Conservation (phyloP, 345 rosid genomes). For the Eucalyptus regnans region DNA sequence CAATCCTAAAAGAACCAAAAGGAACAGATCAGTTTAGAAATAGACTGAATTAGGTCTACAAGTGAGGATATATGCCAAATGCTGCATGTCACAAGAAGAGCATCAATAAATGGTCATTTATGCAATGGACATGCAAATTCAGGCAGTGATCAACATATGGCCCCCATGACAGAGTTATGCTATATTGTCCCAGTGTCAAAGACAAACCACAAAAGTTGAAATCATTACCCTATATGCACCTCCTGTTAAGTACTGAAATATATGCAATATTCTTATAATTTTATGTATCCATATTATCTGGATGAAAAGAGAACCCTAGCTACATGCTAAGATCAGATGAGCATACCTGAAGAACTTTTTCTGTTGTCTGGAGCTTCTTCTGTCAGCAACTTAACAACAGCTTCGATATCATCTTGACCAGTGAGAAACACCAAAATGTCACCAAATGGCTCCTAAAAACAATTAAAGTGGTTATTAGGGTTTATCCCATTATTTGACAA, state of each 20-base stretch:
- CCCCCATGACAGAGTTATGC: not conserved
- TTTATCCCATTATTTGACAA: not conserved
- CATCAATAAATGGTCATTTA: not conserved
- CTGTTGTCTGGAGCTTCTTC: conserved; percentile 59
- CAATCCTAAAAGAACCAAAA: conserved; percentile 38
- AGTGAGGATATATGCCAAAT: not conserved
- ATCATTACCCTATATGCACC: not conserved
- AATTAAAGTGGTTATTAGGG: not conserved
- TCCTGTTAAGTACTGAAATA: not conserved
- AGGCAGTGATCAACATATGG: not conserved
- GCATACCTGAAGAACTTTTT: conserved; percentile 59
- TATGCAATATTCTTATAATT: not conserved
- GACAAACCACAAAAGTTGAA: not conserved
- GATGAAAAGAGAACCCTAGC: not conserved
- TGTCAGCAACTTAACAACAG: conserved; percentile 49
- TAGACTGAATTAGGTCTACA: not conserved
- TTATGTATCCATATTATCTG: not conserved
- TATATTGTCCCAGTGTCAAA: not conserved
- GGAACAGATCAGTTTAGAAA: not conserved
- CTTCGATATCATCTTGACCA: conserved; percentile 94
- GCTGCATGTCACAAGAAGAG: not conserved
- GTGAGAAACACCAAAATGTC: conserved; percentile 91
- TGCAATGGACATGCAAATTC: not conserved
- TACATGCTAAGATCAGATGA: not conserved
- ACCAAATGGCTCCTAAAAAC: conserved; percentile 65